These are phyloP conservation scores for Haplosporangium gracile DNA, from an alignment of 192 early-diverging fungal species.

Conservation along the genomic window DNA sequence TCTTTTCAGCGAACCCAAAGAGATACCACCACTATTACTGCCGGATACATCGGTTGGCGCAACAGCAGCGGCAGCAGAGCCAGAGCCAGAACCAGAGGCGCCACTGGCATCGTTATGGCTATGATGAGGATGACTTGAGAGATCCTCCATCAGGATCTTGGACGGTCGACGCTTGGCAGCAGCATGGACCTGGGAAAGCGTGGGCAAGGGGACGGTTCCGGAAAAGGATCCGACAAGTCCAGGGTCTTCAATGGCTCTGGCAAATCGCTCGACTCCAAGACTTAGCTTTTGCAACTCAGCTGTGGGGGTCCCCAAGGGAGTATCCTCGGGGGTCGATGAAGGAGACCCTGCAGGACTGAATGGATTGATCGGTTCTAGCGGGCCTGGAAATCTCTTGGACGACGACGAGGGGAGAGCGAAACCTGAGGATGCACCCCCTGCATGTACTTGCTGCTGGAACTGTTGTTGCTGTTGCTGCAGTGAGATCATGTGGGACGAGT, in stretches of 20 bases:
- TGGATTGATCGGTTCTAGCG: constrained; percentile 9
- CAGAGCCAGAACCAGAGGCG: background rate
- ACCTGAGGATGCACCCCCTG: constrained; percentile 35
- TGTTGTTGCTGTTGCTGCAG: background rate
- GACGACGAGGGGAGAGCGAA: constrained; percentile 37
- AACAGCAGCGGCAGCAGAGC: too few species aligned
- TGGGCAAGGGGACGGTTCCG: constrained; percentile 39
- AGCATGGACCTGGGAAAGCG: constrained; percentile 5
- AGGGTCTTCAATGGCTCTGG: constrained; percentile 35
- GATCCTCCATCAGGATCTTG: background rate
- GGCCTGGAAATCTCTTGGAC: constrained; percentile 16
- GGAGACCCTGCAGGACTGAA: constrained; percentile 22
- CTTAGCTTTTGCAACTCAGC: constrained; percentile 42
- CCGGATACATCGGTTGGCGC: background rate
- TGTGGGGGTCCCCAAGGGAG: constrained; percentile 21
- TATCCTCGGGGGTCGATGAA: constrained; percentile 15
- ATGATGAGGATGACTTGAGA: background rate
- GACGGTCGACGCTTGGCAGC: constrained; percentile 14
- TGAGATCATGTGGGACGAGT: background rate
- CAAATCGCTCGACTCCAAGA: constrained; percentile 40
- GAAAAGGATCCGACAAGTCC: constrained; percentile 28
- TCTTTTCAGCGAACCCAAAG: constrained; percentile 22
- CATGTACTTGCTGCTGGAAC: constrained; percentile 9
- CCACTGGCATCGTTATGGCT: background rate
- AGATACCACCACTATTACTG: constrained; percentile 1